These are phyloP conservation scores for Glonium stellatum DNA, from an alignment of 495 filamentous ascomycete species.

Conservation along the genomic window DNA sequence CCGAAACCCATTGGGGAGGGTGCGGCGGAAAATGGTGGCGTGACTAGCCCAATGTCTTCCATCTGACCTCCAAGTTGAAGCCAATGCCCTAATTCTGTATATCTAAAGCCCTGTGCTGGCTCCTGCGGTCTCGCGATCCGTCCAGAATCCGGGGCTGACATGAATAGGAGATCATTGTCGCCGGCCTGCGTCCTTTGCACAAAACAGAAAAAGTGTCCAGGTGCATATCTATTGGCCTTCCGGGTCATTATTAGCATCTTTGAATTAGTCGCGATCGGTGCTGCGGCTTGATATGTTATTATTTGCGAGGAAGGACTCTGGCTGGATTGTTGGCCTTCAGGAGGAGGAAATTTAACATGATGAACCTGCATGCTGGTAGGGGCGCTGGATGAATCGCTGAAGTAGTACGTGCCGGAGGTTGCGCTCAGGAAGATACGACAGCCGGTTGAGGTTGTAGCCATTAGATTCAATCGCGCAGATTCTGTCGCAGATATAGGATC, in stretches of 20 bases:
- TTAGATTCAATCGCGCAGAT: constrained; percentile 74
- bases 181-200: constrained; percentile 48
- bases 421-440: constrained; percentile 89
- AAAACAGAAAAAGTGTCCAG: constrained; percentile 86
- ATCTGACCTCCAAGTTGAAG: constrained; percentile 61
- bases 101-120: constrained; percentile 29
- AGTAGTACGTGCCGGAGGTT: constrained; percentile 65
- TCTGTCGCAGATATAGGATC: constrained; percentile 75
- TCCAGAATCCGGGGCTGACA: constrained; percentile 80
- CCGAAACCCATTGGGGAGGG: constrained; percentile 74
- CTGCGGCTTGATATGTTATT: constrained; percentile 26
- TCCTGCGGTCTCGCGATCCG: constrained; percentile 56
- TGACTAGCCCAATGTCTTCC: constrained; percentile 70
- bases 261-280: constrained; percentile 37
- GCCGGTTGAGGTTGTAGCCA: constrained; percentile 84
- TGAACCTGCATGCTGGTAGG: constrained; percentile 96
- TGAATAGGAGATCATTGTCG: constrained; percentile 62
- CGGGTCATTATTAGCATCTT: constrained; percentile 22
- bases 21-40: constrained; percentile 59
- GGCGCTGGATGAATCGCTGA: constrained; percentile 51
- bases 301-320: constrained; percentile 32
- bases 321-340: constrained; percentile 32
- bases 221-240: constrained; percentile 56
- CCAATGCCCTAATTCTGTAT: constrained; percentile 67
- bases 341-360: constrained; percentile 86